These are phyloP conservation scores for Wickerhamiella domercqiae DNA, from an alignment of 805 yeast genomes.

Conservation along the genomic window DNA sequence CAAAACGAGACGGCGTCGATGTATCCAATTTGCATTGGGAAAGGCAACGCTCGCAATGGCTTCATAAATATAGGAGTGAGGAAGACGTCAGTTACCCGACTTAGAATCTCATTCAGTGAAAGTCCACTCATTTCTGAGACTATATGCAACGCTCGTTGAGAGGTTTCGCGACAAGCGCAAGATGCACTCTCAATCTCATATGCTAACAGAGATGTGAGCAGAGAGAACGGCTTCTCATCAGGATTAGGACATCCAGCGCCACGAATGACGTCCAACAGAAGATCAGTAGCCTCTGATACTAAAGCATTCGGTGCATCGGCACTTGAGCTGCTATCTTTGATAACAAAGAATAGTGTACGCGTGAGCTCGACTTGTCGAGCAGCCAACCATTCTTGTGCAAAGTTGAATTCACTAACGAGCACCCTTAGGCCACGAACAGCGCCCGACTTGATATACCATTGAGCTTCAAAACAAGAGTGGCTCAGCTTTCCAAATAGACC, in stretches of 20 bases:
- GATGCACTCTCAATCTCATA: conserved; percentile 88
- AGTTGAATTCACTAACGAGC: conserved; percentile 48
- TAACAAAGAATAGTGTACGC: conserved; percentile 73
- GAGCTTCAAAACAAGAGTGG: conserved; percentile 84
- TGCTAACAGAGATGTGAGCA: conserved; percentile 74
- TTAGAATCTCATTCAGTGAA: conserved; percentile 58
- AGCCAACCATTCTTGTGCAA: conserved; percentile 60
- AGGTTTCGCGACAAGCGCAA: conserved; percentile 63
- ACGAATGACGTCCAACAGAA: conserved; percentile 46
- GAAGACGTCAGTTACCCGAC: conserved; percentile 67
- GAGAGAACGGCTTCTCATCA: conserved; percentile 57
- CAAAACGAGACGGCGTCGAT: conserved; percentile 95
- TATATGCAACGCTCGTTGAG: conserved; percentile 52
- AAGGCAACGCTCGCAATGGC: conserved; percentile 90
- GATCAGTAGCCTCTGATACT: conserved; percentile 49
- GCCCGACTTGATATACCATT: conserved; percentile 71
- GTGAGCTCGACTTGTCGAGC: conserved; percentile 71
- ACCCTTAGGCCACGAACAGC: conserved; percentile 74
- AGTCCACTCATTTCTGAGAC: conserved; percentile 57
- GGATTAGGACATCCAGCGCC: conserved; percentile 21
- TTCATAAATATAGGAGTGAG: conserved; percentile 92
- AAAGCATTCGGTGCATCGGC: conserved; percentile 75
- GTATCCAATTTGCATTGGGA: conserved; percentile 97
- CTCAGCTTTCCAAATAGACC: conserved; percentile 66
- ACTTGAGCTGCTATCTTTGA: conserved; percentile 60